Conservation (phyloP, 2,329 filamentous ascomycete genomes). For the Myriosclerotinia duriaeana region DNA sequence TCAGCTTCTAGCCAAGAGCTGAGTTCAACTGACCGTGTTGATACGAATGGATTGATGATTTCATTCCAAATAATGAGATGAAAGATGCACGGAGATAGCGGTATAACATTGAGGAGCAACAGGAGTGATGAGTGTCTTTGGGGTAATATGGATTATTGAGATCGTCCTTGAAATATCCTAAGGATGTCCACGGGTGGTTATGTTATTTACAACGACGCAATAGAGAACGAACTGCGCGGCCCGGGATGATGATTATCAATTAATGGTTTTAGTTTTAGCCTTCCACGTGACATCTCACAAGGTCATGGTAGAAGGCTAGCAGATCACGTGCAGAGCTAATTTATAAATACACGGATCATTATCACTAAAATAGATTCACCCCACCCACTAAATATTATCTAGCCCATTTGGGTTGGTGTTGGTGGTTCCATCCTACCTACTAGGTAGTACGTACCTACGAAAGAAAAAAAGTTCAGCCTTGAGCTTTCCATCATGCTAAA, state of each 20-base stretch:
- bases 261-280: not conserved
- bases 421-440: no score
- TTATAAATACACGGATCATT: not conserved
- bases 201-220: not conserved
- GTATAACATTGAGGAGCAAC: no score
- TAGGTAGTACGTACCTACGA: no score
- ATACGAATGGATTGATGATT: not conserved
- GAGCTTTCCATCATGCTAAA: slow-evolving; percentile 22
- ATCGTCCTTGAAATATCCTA: not conserved
- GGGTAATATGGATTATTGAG: not conserved
- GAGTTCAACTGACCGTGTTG: not conserved
- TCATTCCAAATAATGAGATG: not conserved
- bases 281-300: no score
- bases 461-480: slow-evolving; percentile 25
- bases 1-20: not conserved
- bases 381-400: slow-evolving; percentile 13
- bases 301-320: no score
- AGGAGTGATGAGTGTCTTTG: not conserved
- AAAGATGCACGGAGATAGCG: no score
- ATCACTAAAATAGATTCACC: not conserved
- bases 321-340: not conserved
- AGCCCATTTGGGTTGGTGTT: not conserved
- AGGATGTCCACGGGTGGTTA: not conserved
- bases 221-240: not conserved
- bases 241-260: slow-evolving; percentile 12